phyloP scores from a whole-genome alignment of 805 yeast species.

The Candida taoyuanica region DNA sequence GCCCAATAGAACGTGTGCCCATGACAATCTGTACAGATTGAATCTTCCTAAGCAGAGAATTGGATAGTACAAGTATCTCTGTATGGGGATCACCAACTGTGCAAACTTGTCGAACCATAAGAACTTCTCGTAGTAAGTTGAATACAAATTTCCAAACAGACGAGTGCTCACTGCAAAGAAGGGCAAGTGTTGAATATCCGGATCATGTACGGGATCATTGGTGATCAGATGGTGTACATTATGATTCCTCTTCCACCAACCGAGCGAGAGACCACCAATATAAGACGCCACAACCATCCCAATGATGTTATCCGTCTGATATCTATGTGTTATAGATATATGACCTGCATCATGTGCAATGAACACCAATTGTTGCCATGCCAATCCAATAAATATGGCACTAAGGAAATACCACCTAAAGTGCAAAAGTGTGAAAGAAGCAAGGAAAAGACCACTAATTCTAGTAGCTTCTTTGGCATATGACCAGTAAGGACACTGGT shows the following conservation, averaged over 20 bases:
- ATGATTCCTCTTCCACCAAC: slow-evolving; percentile 95
- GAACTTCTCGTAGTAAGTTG: slow-evolving; percentile 71
- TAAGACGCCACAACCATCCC: slow-evolving; percentile 73
- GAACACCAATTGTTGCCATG: slow-evolving; percentile 88
- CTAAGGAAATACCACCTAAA: slow-evolving; percentile 43
- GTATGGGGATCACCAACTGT: slow-evolving; percentile 52
- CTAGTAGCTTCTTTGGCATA: slow-evolving; percentile 68
- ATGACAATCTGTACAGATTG: slow-evolving; percentile 75
- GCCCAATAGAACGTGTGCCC: slow-evolving; percentile 72
- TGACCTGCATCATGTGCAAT: slow-evolving; percentile 92
- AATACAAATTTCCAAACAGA: slow-evolving; percentile 63
- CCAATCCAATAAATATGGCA: slow-evolving; percentile 64
- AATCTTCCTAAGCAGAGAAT: slow-evolving; percentile 79
- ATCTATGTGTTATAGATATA: slow-evolving; percentile 74
- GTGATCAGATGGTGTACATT: slow-evolving; percentile 89
- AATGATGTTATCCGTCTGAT: slow-evolving; percentile 66
- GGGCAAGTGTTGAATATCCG: slow-evolving; percentile 90
- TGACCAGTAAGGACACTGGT: slow-evolving; percentile 68
- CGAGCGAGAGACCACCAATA: slow-evolving; percentile 82
- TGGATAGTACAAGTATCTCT: slow-evolving; percentile 70
- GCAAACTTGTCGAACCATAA: slow-evolving; percentile 69
- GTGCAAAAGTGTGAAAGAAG: slow-evolving; percentile 46
- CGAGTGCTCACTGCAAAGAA: slow-evolving; percentile 81
- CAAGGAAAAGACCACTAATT: slow-evolving; percentile 48
- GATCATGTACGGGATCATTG: slow-evolving; percentile 93